Percentiles rank a stretch among this genome's conserved stretches.
Conservation (phyloP, 495 filamentous ascomycete genomes). For the Rhypophila decipiens region DNA sequence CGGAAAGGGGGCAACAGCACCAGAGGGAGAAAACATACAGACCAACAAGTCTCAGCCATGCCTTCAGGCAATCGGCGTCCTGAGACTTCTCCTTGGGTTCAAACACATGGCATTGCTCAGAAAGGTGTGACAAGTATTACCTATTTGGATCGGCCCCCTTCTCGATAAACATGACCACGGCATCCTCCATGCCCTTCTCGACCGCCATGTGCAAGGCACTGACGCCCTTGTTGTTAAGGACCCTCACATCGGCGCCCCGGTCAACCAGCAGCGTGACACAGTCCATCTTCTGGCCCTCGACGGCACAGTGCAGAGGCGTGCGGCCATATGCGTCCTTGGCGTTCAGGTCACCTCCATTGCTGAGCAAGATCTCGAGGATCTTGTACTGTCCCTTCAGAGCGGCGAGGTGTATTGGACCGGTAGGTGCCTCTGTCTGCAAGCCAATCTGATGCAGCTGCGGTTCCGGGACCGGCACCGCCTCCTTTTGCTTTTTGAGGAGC, state of each 20-base stretch:
- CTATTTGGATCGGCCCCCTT: conserved; percentile 21
- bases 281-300: conserved; percentile 19
- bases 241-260: conserved; percentile 16
- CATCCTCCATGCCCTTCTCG: conserved; percentile 24
- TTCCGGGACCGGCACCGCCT: conserved; percentile 10
- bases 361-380: conserved; percentile 26
- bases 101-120: background rate
- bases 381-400: conserved; percentile 20
- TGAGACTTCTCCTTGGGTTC: no score
- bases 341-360: conserved; percentile 25
- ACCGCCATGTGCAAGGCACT: conserved; percentile 19
- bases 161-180: conserved; percentile 20
- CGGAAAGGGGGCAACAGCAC: no score
- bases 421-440: conserved; percentile 7
- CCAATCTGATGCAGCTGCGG: conserved; percentile 16
- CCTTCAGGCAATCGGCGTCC: no score
- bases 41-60: no score
- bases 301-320: conserved; percentile 24
- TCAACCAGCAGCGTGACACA: conserved; percentile 14
- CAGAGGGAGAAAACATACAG: no score
- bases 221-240: conserved; percentile 10
- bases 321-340: conserved; percentile 21
- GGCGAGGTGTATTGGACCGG: conserved; percentile 22
- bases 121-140: background rate
- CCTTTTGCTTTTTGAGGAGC: conserved; percentile 9